Evolutionary conservation across 306 rosid genomes (phyloP), one percentile per base, ranked within the genome.

Genomic region (Cucumis sativus): DNA sequence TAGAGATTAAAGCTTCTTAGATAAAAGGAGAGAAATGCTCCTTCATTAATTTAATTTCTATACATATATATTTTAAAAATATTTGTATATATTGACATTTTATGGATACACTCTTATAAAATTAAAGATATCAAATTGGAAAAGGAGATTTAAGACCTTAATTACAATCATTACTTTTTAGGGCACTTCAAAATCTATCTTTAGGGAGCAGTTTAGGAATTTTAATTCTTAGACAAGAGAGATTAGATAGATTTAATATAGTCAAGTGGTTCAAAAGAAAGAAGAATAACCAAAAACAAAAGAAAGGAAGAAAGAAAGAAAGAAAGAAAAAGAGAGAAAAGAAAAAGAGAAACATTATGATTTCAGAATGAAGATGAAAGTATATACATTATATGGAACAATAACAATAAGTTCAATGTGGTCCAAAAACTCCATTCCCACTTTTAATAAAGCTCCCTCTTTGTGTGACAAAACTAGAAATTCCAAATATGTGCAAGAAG

Each of bases 401-500:
- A 66, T 41, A 66, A 66, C 23, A 66, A 40, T 23, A 68, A 68
- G 55, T 68, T 2, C 18, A 68, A 39, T 20, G 75, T 69, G 75
- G 75, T 69, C 75, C 75, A 69, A 69, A 69, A 69, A 69, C 56
- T 13, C 75, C 45, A 6, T 2, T 69, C n/a, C 56, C n/a, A 69
- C 75, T 43, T 43, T 69, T 43, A 69, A 43, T 41, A 43, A 69
- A 69, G 75, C 10, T 43, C 30, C 74, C n/a, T 66, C 45, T 66
- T 66, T n/a, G 52, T 40, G 52, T 17, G 30, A 69, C 75, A 69
- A 69, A 64, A 69, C 8, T 68, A 68, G 55, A 10, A 69, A 43
- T 20, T 68, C 54, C 28, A 69, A 66, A 20, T 12, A 43, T 37
- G 49, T 65, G 49, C 21, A 65, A 39, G 72, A 8, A 4, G 37